Evolutionary conservation across 305 asterid genomes (phyloP).

Genomic region (Nicotiana rustica): DNA sequence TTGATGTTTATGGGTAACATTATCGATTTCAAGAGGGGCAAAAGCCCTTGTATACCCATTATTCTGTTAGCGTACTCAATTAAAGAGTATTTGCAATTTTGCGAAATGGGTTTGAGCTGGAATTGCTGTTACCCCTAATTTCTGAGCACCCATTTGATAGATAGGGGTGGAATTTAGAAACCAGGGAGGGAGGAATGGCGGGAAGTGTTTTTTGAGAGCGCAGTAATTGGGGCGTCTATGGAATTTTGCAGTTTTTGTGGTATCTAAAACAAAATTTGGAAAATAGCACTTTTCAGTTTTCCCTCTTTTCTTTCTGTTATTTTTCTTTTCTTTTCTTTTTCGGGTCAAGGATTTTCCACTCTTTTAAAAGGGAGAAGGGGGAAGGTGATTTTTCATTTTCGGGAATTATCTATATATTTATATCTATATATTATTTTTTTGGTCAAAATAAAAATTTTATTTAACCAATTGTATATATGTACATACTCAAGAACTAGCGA

Average conservation of each 20-base stretch:
- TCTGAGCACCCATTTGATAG: not conserved
- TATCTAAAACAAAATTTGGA: too few species aligned
- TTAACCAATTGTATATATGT: too few species aligned
- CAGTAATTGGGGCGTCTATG: not conserved
- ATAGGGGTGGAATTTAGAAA: not conserved
- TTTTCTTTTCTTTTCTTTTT: too few species aligned
- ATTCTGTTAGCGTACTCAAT: not conserved
- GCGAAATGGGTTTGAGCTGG: slow-evolving; percentile 34
- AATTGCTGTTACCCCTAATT: slow-evolving; percentile 32
- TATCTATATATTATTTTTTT: too few species aligned
- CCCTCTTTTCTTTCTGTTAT: too few species aligned
- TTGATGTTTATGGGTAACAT: slow-evolving; percentile 83
- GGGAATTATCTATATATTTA: too few species aligned
- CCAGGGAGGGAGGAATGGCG: slow-evolving; percentile 32
- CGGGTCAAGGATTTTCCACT: too few species aligned
- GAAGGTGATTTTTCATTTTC: too few species aligned
- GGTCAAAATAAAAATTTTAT: too few species aligned
- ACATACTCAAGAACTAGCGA: too few species aligned
- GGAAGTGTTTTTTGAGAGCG: slow-evolving; percentile 28
- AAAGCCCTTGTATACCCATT: slow-evolving; percentile 90
- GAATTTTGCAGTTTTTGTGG: not conserved
- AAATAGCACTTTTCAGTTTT: too few species aligned
- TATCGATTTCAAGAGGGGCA: slow-evolving; percentile 93
- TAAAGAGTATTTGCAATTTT: slow-evolving; percentile 12
- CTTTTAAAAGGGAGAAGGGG: too few species aligned